Evolutionary conservation across 2,329 filamentous ascomycete species (phyloP).

Genomic region (Amesomyces nigricolor): DNA sequence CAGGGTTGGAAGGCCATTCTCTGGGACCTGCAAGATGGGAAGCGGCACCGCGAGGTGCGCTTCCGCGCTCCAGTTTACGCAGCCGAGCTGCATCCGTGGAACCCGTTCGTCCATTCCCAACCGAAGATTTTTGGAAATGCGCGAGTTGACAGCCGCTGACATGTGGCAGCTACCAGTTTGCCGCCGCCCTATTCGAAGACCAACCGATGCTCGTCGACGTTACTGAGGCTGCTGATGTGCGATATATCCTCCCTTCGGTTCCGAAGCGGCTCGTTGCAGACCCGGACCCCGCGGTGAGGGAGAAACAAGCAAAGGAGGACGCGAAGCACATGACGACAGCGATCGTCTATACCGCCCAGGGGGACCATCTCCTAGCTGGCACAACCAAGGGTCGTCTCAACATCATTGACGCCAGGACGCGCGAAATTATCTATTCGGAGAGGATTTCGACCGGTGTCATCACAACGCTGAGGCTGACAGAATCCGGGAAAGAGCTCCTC

Average conservation of each 20-base stretch:
- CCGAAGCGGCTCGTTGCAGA: constrained; percentile 69
- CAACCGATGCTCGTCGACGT: constrained; percentile 84
- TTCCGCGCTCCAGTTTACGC: constrained; percentile 94
- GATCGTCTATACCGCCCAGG: constrained; percentile 77
- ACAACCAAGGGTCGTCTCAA: constrained; percentile 97
- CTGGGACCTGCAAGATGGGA: constrained; percentile 74
- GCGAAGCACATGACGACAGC: constrained; percentile 93
- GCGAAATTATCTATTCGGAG: constrained; percentile 80
- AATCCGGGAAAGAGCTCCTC: constrained; percentile 79
- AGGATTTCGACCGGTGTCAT: constrained; percentile 84
- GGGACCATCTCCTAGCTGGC: constrained; percentile 83
- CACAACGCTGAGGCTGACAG: constrained; percentile 77
- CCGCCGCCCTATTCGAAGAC: constrained; percentile 89
- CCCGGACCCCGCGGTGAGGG: constrained; percentile 61
- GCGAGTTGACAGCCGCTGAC: constrained; percentile 21
- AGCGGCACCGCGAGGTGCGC: constrained; percentile 74
- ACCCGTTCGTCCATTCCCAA: constrained; percentile 56
- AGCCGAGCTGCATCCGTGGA: constrained; percentile 86
- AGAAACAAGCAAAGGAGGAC: constrained; percentile 86
- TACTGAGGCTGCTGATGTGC: constrained; percentile 61
- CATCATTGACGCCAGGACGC: constrained; percentile 78
- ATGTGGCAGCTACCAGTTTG: constrained; percentile 66
- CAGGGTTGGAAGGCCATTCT: constrained; percentile 96
- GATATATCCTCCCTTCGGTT: constrained; percentile 72
- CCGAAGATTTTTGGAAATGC: not conserved